Conservation (phyloP, 148 eudicot species). For the Fagopyrum esculentum region DNA sequence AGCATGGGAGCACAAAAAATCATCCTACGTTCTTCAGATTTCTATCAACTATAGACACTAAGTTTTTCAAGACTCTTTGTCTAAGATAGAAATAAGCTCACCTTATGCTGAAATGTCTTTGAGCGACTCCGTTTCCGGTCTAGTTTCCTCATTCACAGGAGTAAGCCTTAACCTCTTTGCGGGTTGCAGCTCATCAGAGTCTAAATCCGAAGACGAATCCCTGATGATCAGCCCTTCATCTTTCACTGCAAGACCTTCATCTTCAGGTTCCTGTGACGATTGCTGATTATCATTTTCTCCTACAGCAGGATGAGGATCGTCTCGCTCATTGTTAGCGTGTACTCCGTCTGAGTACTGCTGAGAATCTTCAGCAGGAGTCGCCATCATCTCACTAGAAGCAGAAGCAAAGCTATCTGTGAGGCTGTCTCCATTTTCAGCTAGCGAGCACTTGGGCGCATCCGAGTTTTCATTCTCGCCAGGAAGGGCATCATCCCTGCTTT, state of each 20-base stretch:
- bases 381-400: constrained; percentile 39
- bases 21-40: background rate
- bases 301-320: constrained; percentile 10
- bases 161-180: constrained; percentile 27
- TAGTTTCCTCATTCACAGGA: background rate
- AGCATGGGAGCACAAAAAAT: constrained; percentile 1
- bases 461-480: background rate
- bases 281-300: background rate
- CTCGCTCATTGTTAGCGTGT: constrained; percentile 17
- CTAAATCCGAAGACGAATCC: constrained; percentile 25
- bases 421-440: constrained; percentile 19
- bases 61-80: background rate
- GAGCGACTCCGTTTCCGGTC: background rate
- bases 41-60: constrained; percentile 6
- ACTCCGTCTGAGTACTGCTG: constrained; percentile 15
- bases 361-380: constrained; percentile 32
- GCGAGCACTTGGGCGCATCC: constrained; percentile 12
- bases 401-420: constrained; percentile 30
- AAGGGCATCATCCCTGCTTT: background rate
- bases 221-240: constrained; percentile 18
- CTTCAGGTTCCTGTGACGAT: constrained; percentile 1
- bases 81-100: background rate
- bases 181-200: constrained; percentile 17
- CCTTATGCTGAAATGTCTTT: background rate
- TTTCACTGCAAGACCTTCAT: background rate